phyloP scores from a whole-genome alignment of 2,329 filamentous ascomycete species.

The Colletotrichum noveboracense region DNA sequence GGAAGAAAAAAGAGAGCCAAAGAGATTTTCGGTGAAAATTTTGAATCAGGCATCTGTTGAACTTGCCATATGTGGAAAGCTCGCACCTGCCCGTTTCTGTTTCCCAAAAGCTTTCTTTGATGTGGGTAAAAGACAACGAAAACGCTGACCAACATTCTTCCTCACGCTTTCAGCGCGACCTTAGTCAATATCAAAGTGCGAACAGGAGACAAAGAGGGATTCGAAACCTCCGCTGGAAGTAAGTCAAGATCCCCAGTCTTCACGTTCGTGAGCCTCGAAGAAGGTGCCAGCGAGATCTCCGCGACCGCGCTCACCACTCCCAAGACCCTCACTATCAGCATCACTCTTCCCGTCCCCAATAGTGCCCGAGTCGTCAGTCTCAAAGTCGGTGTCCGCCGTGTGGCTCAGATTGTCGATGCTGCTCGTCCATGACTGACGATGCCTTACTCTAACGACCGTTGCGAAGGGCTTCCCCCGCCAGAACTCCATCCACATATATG shows the following conservation, averaged over 20 bases:
- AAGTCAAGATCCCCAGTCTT: not conserved
- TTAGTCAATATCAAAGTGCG: fast-evolving
- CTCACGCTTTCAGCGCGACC: not conserved
- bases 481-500: not conserved
- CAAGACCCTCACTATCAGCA: fast-evolving
- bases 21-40: not conserved
- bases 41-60: fast-evolving
- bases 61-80: not conserved
- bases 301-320: not conserved
- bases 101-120: not conserved
- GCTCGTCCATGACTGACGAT: not conserved
- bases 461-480: not conserved
- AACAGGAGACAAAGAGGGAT: not conserved
- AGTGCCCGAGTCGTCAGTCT: not conserved
- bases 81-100: not conserved
- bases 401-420: not conserved
- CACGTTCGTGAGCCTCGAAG: not conserved
- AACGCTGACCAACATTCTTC: fast-evolving
- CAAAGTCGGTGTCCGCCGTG: not conserved
- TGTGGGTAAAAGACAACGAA: not conserved
- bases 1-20: not conserved
- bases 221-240: not conserved
- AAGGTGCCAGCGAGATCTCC: not conserved
- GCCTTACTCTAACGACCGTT: not conserved
- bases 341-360: not conserved